Evolutionary conservation across 1,139 yeast genomes (phyloP).

Genomic region (Ogataea hybrid): DNA sequence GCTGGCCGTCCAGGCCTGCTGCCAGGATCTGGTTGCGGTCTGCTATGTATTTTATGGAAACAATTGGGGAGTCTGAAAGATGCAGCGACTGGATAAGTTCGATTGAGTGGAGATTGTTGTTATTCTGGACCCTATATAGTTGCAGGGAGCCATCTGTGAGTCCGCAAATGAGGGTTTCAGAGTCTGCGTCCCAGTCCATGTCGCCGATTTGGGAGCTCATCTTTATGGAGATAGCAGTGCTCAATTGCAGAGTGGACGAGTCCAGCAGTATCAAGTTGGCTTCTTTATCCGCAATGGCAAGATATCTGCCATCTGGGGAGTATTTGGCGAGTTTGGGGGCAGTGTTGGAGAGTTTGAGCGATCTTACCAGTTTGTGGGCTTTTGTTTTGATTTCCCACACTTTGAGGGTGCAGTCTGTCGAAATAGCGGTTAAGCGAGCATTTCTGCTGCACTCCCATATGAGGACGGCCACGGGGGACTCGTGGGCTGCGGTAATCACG

Average conservation of each 20-base stretch:
- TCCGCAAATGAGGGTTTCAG: conserved; percentile 25
- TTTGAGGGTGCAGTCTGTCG: conserved; percentile 49
- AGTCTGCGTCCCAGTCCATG: conserved; percentile 28
- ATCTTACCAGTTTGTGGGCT: conserved; percentile 15
- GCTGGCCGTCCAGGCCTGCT: conserved; percentile 78
- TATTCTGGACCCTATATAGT: conserved; percentile 20
- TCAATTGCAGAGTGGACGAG: conserved; percentile 32
- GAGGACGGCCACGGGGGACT: conserved; percentile 46
- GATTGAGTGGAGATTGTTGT: neutral
- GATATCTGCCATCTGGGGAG: conserved; percentile 51
- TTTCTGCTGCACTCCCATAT: conserved; percentile 62
- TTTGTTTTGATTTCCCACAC: conserved; percentile 53
- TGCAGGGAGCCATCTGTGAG: conserved; percentile 31
- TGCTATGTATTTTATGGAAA: conserved; percentile 16
- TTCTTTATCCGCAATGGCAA: conserved; percentile 46
- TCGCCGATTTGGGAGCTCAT: conserved; percentile 37
- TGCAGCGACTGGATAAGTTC: conserved; percentile 12
- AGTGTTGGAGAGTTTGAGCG: conserved; percentile 22
- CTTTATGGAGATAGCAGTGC: conserved; percentile 31
- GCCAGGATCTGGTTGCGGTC: conserved; percentile 77
- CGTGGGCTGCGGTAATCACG: conserved; percentile 46
- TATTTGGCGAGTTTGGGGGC: conserved; percentile 41
- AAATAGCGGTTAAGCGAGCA: conserved; percentile 55
- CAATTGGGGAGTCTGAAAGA: conserved; percentile 19
- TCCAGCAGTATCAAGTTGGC: conserved; percentile 28